Percentiles rank a stretch among this genome's conserved stretches.
Evolutionary conservation across 768 basidiomycete genomes (phyloP).

Genomic region (Crucibulum laeve): DNA sequence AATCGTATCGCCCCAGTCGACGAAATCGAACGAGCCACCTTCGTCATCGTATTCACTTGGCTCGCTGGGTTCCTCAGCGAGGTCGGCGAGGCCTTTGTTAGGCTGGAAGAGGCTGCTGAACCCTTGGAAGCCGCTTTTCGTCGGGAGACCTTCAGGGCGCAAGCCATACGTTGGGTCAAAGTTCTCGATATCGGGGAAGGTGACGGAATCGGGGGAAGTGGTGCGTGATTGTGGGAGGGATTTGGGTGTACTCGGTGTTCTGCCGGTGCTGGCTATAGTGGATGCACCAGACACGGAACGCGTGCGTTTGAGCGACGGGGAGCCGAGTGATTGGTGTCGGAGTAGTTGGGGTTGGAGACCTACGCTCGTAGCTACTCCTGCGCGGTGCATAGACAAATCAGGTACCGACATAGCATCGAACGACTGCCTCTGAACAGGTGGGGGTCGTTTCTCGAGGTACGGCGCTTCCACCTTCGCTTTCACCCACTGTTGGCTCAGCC

Average conservation of each 20-base stretch:
- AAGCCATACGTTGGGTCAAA: constrained; percentile 97
- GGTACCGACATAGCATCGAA: constrained; percentile 39
- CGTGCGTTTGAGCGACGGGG: constrained; percentile 20
- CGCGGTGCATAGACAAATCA: constrained; percentile 24
- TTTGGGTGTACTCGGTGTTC: constrained; percentile 16
- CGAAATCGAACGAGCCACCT: constrained; percentile 52
- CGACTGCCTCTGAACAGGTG: constrained; percentile 25
- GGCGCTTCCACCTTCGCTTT: constrained; percentile 93
- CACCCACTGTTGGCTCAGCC: constrained; percentile 94
- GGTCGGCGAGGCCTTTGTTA: constrained; percentile 70
- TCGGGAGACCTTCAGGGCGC: constrained; percentile 85
- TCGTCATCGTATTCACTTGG: constrained; percentile 33
- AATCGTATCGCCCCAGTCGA: constrained; percentile 66
- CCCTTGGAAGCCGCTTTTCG: constrained; percentile 74
- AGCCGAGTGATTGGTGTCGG: constrained; percentile 19
- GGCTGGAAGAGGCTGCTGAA: constrained; percentile 73
- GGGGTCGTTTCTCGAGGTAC: constrained; percentile 59
- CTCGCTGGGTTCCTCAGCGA: constrained; percentile 60
- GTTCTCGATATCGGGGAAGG: constrained; percentile 59
- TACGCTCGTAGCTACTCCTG: constrained; percentile 6
- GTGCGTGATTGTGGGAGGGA: constrained; percentile 13
- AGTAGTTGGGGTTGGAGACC: constrained; percentile 16
- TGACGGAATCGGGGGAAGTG: constrained; percentile 23
- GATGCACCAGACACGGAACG: constrained; percentile 42
- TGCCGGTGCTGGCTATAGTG: constrained; percentile 21